Evolutionary conservation across 108 stramenopile genomes (phyloP), one percentile per base, ranked within the genome.

Genomic region (Licmophora abbreviata): DNA sequence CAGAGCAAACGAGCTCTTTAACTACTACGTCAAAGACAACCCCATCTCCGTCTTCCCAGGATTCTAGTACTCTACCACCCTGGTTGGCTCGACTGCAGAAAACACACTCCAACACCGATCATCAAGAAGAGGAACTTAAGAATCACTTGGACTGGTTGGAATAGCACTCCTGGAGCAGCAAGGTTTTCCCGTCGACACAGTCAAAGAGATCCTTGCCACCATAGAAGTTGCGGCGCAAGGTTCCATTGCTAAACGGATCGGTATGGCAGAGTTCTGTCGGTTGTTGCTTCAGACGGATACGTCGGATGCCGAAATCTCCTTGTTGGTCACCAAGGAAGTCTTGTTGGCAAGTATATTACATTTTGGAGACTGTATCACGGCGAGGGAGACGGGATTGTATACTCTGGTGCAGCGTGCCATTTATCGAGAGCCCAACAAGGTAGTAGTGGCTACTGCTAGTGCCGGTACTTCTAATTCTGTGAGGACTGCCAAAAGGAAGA

Each of bases 331-430:
- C 4, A 59, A 73, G 29, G 76, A 79, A 35, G 61, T 80, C 0
- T 48, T 87, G 9, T 59, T 83, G 11, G 85, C 85, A 26, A 70
- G 76, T 37, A 71, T 79, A 21, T 51, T 81, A 43, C 85, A 87
- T 49, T 87, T 73, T 55, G 64, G 69, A 24, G 81, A 87, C 54
- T 87, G 81, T 38, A 59, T 87, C 4, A 48, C 56, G 10, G 76
- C 79, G 2, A 50, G 78, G 17, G 58, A 63, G 32, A 63, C 61
- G 1, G 78, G 77, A 14, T 57, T 81, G 0, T 85, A 81, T 54
- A 61, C 69, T 42, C 32, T 50, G 43, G 73, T 73, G 10, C 54
- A 59, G n/a, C 35, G 45, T 31, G 46, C 68, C 11, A 59, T 71
- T 61, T 45, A 60, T 26, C 48, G 50, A 6, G 29, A 59, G 2